Base-by-base conservation (phyloP, 2,329 filamentous ascomycete genomes). In the Arachnopeziza araneosa region DNA sequence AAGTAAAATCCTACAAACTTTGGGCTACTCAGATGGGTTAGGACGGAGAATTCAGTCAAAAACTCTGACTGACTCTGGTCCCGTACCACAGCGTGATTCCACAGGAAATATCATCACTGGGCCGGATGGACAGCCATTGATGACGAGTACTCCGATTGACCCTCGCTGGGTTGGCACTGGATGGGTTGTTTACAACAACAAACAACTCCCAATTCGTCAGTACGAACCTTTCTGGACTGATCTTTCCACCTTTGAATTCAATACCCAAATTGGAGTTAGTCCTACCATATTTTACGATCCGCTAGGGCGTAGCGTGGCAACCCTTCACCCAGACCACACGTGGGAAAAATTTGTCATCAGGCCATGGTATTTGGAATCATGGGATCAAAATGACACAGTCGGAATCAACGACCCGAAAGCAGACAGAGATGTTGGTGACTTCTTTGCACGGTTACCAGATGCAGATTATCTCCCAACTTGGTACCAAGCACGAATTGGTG, bases 181-280 rank as follows among this genome's bases (percentile, higher is more conserved):
- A 17, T 59, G 57, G 57, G 19, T 19, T 24, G 32, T 59, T 32
- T 51, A 24, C 52, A 59, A 59, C 26, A 59, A 59, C 52, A 59
- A 59, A 44, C 51, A 53, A 1, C 49, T 21, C 5, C 26, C 52
- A 6, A 30, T 58, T 1, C 19, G 24, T 8, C 19, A 54, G 22
- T 58, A 23, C 21, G 51, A 58, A 24, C 30, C 56, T 6, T 58
- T 54, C 24, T 58, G 54, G 32, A n/a, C 6, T n/a, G 30, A 58
- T 32, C 36, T 14, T 24, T 14, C 24, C n/a, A 8, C 14, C 22
- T 32, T 44, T 19, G 17, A 44, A 14, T 14, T 19, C 12, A 19
- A 44, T 19, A 4, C 12, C 12, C 10, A 44, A 19, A 19, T 44
- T 14, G 36, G 36, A 44, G 12, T 44, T 44, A 44, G 36, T 19